Percentiles rank a stretch among this genome's conserved stretches.
Conservation (phyloP, 2,329 filamentous ascomycete genomes). For the Pyrenochaeta sp. region DNA sequence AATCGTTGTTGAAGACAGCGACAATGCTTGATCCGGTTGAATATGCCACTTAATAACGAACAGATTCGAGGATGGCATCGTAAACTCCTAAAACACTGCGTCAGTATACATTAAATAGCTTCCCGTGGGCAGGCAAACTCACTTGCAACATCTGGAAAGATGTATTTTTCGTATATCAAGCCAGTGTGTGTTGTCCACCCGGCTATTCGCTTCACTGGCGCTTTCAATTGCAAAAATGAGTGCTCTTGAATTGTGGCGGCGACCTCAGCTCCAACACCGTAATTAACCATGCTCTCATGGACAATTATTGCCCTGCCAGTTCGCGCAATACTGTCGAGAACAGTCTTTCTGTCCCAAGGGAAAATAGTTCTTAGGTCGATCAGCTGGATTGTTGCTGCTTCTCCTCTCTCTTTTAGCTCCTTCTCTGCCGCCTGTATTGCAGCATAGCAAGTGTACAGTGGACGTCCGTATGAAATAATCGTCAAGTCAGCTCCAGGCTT, state of each 20-base stretch:
- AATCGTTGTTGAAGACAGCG: no score
- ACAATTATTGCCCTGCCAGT: slow-evolving; percentile 88
- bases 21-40: no score
- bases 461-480: slow-evolving; percentile 87
- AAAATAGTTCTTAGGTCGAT: slow-evolving; percentile 90
- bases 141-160: slow-evolving; percentile 87
- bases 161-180: slow-evolving; percentile 72
- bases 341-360: slow-evolving; percentile 85
- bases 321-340: slow-evolving; percentile 83
- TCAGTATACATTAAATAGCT: no score
- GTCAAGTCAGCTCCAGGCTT: slow-evolving; percentile 83
- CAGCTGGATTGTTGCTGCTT: no score
- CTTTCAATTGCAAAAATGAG: slow-evolving; percentile 83
- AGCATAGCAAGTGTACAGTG: slow-evolving; percentile 80
- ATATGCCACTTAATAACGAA: no score
- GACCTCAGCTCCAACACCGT: slow-evolving; percentile 87
- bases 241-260: slow-evolving; percentile 87
- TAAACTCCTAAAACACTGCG: no score
- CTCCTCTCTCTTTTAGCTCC: slow-evolving; percentile 75
- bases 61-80: no score
- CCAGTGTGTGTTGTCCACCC: slow-evolving; percentile 88
- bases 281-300: slow-evolving; percentile 91
- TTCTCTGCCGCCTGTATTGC: slow-evolving; percentile 81
- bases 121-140: no score
- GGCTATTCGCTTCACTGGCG: slow-evolving; percentile 82